Evolutionary conservation across 2,329 filamentous ascomycete species (phyloP).

Genomic region (Aspergillus clavatus): DNA sequence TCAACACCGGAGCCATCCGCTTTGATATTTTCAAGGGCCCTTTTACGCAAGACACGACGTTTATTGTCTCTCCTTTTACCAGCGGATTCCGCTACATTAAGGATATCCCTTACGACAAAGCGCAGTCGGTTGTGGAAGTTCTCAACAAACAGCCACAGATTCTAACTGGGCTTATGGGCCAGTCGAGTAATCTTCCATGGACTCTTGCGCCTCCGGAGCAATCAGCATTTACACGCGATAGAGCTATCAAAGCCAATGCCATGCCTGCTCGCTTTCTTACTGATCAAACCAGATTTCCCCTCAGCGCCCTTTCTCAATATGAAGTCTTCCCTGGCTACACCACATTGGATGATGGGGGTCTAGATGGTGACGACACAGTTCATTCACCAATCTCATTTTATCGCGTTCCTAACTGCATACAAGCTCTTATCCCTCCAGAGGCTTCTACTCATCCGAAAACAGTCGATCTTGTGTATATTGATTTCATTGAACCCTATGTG

Average conservation of each 20-base stretch:
- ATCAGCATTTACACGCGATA: constrained; percentile 23
- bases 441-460: constrained; percentile 54
- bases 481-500: constrained; percentile 83
- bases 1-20: constrained; percentile 86
- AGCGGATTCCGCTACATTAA: constrained; percentile 72
- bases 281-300: constrained; percentile 28
- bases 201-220: constrained; percentile 46
- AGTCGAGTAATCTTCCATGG: constrained; percentile 18
- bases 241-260: constrained; percentile 15
- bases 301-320: constrained; percentile 18
- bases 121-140: constrained; percentile 60
- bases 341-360: constrained; percentile 76
- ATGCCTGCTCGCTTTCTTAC: constrained; percentile 2
- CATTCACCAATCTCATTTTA: constrained; percentile 73
- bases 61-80: constrained; percentile 80
- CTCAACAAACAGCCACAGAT: constrained; percentile 56
- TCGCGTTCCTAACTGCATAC: constrained; percentile 75
- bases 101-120: constrained; percentile 73
- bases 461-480: constrained; percentile 86
- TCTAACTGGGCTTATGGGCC: constrained; percentile 21
- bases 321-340: constrained; percentile 71
- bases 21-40: constrained; percentile 93
- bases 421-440: constrained; percentile 53
- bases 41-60: constrained; percentile 84
- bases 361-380: constrained; percentile 84